Evolutionary conservation across 257 asterid genomes (phyloP), one percentile per base, ranked within the genome.

Genomic region (Solanum ahanhuiri): DNA sequence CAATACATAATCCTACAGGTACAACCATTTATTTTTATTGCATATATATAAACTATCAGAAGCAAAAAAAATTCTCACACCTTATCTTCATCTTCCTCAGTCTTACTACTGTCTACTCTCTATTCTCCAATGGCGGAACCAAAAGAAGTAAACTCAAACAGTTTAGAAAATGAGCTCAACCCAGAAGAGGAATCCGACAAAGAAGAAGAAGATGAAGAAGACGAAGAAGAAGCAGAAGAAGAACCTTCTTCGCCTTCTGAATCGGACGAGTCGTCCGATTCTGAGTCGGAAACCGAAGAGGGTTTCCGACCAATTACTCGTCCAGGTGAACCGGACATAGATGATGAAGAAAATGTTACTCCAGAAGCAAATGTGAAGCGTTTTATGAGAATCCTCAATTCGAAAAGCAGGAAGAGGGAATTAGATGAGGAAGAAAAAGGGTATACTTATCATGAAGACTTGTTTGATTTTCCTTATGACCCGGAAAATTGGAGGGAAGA

Each of bases 401-500:
- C 97, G 85, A 93, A 94, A 86, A 88, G 90, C 33, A 43, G 82
- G 28, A 89, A 51, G 8, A 86, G 57, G 64, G 86, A 87, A 83
- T 70, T 63, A 14, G 94, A 93, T 45, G 95, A 93, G 34, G 96
- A 95, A 15, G 93, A 91, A 8, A 71, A 82, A 1, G 88, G 85
- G 1, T 25, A 28, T 2, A 88, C 54, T 0, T 35, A 87, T 63
- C 91, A 71, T 2, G 97, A 95, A 7, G 96, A 95, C 88, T 90
- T 66, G 2, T 96, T 86, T 88, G 90, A 96, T 82, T 96, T 96
- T 37, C 98, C 99, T 0, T 85, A 81, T 69, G 99, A 96, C 92
- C 90, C 91, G 12, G 99, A 96, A 34, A 93, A 95, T 41, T 96
- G 99, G 99, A 90, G 84, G 76, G 99, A 96, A 91, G 95, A 92